phyloP scores from a whole-genome alignment of 1,284 basidiomycete genomes.

The Anthracocystis panici-leucophaei region DNA sequence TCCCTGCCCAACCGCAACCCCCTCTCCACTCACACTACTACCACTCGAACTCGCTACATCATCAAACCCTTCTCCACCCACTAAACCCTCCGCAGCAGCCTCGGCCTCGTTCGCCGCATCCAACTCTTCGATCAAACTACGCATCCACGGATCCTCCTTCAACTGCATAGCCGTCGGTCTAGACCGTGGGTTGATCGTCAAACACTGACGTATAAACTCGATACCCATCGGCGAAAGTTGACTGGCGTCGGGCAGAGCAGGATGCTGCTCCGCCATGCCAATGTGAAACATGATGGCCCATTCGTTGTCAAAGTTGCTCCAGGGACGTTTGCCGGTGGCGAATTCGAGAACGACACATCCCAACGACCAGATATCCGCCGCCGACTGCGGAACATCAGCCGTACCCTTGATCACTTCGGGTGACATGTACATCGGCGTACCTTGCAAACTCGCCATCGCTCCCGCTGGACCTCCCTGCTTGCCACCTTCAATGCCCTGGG shows the following conservation, averaged over 20 bases:
- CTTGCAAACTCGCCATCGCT: conserved; percentile 79
- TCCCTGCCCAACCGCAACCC: background rate
- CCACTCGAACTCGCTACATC: conserved; percentile 22
- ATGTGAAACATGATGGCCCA: conserved; percentile 99
- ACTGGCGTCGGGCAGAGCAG: conserved; percentile 89
- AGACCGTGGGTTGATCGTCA: conserved; percentile 86
- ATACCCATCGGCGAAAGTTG: conserved; percentile 92
- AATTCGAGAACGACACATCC: conserved; percentile 97
- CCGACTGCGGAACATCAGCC: conserved; percentile 81
- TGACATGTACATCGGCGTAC: conserved; percentile 99
- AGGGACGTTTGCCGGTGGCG: conserved; percentile 94
- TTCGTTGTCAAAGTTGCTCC: conserved; percentile 99
- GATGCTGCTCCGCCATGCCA: conserved; percentile 95
- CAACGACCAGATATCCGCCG: conserved; percentile 97
- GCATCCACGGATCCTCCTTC: conserved; percentile 89
- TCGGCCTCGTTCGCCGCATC: conserved; percentile 61
- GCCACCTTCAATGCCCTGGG: conserved; percentile 72
- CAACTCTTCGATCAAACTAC: conserved; percentile 65
- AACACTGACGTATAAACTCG: conserved; percentile 90
- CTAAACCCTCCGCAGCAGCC: conserved; percentile 31
- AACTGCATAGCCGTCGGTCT: conserved; percentile 88
- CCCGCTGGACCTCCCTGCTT: conserved; percentile 65
- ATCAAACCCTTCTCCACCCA: conserved; percentile 15
- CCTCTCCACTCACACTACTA: conserved; percentile 16
- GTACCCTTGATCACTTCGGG: conserved; percentile 94